Conservation (phyloP, 805 yeast genomes). For the Zygotorulaspora danielsina region DNA sequence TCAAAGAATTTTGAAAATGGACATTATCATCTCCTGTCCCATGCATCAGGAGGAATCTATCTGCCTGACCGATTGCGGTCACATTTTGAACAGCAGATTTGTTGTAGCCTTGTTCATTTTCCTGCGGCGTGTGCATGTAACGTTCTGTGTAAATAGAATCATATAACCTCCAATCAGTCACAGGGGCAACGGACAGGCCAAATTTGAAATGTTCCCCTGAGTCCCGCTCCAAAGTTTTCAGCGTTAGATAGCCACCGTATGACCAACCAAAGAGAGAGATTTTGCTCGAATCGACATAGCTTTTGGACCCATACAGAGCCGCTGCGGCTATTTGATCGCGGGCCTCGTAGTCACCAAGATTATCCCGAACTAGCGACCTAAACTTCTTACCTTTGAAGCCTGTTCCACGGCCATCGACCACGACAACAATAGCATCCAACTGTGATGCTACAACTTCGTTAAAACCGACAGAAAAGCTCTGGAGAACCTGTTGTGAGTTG, state of each 20-base stretch:
- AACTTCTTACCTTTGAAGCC: slow-evolving; percentile 80
- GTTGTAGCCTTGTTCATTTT: slow-evolving; percentile 60
- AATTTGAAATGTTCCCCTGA: slow-evolving; percentile 68
- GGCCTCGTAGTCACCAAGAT: slow-evolving; percentile 77
- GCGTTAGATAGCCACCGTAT: slow-evolving; percentile 90
- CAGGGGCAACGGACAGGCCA: slow-evolving; percentile 97
- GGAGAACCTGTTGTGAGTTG: slow-evolving; percentile 76
- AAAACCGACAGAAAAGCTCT: slow-evolving; percentile 57
- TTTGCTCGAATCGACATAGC: slow-evolving; percentile 61
- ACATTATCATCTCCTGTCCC: slow-evolving; percentile 98
- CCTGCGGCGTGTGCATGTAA: slow-evolving; percentile 80
- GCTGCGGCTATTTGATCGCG: slow-evolving; percentile 87
- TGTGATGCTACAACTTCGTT: slow-evolving; percentile 75
- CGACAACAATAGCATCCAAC: slow-evolving; percentile 78
- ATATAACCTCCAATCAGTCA: slow-evolving; percentile 87
- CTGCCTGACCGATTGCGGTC: slow-evolving; percentile 49
- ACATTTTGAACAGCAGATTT: slow-evolving; percentile 53
- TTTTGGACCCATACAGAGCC: slow-evolving; percentile 54
- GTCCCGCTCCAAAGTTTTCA: slow-evolving; percentile 84
- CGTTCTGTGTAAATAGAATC: slow-evolving; percentile 94
- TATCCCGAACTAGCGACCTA: slow-evolving; percentile 75
- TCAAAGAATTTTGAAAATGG: slow-evolving; percentile 84
- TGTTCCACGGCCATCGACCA: slow-evolving; percentile 97
- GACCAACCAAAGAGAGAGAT: slow-evolving; percentile 98
- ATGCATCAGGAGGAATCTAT: slow-evolving; percentile 82